These are phyloP conservation scores for Ruellia speciosa DNA, from an alignment of 305 asterid genomes.

Conservation along the genomic window DNA sequence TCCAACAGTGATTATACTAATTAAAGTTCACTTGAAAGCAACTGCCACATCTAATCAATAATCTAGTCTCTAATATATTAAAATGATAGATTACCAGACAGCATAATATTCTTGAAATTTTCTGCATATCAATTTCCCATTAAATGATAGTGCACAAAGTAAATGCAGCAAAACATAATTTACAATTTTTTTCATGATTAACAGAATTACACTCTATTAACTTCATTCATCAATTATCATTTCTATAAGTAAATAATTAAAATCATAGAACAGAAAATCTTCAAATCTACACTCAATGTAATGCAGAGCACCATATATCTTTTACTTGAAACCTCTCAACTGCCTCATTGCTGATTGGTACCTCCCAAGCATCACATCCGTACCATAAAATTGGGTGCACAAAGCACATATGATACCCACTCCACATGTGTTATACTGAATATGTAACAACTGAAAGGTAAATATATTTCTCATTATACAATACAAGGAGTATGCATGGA, in stretches of 20 bases:
- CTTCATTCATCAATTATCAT: too few relatives aligned
- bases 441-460: background rate
- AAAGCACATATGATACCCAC: background rate
- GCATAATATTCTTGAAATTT: too few relatives aligned
- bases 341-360: background rate
- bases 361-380: background rate
- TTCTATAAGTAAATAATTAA: too few relatives aligned
- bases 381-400: background rate
- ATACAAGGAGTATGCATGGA: background rate
- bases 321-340: background rate
- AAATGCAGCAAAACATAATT: background rate
- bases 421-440: background rate
- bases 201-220: background rate
- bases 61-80: too few relatives aligned
- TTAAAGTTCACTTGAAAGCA: slow-evolving; percentile 2
- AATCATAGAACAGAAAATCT: background rate
- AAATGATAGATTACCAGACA: too few relatives aligned
- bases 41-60: too few relatives aligned
- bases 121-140: slow-evolving; percentile 3
- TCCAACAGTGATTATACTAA: background rate
- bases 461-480: too few relatives aligned
- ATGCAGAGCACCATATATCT: background rate
- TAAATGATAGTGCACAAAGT: background rate
- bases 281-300: background rate
- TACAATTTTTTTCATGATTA: background rate